These are phyloP conservation scores for Geoglossum cookeanum DNA, from an alignment of 2,329 filamentous ascomycete genomes.

Conservation along the genomic window DNA sequence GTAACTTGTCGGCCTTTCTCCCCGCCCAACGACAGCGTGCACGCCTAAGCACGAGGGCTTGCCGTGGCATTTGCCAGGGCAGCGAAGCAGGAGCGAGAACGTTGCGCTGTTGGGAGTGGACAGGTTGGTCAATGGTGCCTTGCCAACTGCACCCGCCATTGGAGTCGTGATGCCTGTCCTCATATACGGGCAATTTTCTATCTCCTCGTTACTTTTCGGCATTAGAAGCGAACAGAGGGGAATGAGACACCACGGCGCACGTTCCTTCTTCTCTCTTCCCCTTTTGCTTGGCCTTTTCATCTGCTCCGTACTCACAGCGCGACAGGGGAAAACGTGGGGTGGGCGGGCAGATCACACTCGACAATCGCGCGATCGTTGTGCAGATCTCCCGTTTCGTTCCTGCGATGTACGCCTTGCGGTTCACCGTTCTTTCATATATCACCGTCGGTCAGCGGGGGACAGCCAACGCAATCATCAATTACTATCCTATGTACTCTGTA, in stretches of 20 bases:
- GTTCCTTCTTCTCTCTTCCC: not conserved
- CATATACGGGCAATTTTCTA: not conserved
- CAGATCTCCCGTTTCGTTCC: not conserved
- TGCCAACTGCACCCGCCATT: not conserved
- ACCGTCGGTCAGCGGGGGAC: not conserved
- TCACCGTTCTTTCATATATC: not conserved
- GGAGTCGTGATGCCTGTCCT: not conserved
- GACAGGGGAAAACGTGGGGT: not conserved
- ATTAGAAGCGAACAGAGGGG: not conserved
- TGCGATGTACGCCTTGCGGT: too few species aligned
- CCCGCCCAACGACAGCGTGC: too few species aligned
- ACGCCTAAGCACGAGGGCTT: not conserved
- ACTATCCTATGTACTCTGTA: too few species aligned
- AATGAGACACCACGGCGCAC: not conserved
- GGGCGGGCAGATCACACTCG: not conserved
- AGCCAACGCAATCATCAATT: not conserved
- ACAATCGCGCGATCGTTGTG: not conserved
- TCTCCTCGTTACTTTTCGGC: not conserved
- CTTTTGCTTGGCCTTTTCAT: too few species aligned
- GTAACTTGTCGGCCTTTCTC: too few species aligned
- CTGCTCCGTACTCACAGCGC: too few species aligned
- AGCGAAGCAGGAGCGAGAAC: not conserved
- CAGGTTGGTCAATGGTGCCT: not conserved
- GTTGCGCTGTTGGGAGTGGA: not conserved
- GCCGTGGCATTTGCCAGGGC: not conserved